These are phyloP conservation scores for Trichoderma semiorbis DNA, from an alignment of 2,329 filamentous ascomycete species.

Conservation along the genomic window DNA sequence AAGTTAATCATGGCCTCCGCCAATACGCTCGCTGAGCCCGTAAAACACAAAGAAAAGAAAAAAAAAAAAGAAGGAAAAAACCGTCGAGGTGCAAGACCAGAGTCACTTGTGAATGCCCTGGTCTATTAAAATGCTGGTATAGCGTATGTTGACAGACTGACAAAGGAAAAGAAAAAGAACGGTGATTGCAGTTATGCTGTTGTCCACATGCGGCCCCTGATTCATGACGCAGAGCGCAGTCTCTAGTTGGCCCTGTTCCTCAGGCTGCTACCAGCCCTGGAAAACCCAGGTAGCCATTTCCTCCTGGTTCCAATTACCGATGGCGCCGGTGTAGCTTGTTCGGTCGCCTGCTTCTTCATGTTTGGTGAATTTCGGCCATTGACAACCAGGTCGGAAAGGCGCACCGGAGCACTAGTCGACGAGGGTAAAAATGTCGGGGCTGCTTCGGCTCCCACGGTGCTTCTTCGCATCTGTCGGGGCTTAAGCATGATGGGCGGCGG, in stretches of 20 bases:
- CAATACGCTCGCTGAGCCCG: background rate
- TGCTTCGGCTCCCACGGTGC: constrained; percentile 25
- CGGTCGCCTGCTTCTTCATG: background rate
- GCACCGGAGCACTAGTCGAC: constrained; percentile 16
- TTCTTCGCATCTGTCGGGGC: constrained; percentile 31
- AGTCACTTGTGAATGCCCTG: background rate
- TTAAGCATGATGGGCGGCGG: constrained; percentile 55
- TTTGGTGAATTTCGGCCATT: background rate
- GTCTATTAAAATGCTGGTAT: background rate
- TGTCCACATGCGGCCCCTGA: background rate
- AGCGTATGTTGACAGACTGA: constrained; percentile 7
- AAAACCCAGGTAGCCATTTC: constrained; percentile 37
- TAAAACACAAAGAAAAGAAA: background rate
- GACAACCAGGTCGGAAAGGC: constrained; percentile 4
- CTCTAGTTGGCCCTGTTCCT: constrained; percentile 28
- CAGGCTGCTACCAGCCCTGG: constrained; percentile 23
- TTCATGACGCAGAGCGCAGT: constrained; percentile 9
- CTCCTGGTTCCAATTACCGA: constrained; percentile 30
- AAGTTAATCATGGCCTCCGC: background rate
- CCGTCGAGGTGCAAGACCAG: background rate
- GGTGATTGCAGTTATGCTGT: background rate
- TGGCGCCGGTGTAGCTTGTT: constrained; percentile 13
- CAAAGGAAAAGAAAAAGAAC: background rate
- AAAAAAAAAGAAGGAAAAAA: background rate
- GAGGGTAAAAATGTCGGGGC: constrained; percentile 21